Evolutionary conservation across 192 early-diverging fungal species (phyloP).

Genomic region (Coemansia reversa): DNA sequence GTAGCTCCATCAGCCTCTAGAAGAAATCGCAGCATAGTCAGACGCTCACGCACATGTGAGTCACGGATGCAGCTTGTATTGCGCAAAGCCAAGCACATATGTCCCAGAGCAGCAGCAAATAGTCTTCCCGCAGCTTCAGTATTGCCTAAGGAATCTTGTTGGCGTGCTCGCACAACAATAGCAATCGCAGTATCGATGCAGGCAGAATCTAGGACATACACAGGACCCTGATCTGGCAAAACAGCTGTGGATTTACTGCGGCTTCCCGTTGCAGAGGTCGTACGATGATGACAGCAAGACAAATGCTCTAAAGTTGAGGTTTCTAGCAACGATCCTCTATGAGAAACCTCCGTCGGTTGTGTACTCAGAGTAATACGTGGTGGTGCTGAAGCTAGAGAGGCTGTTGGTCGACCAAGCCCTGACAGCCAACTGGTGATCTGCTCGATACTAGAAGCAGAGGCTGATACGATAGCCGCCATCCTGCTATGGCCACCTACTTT

Average conservation of each 20-base stretch:
- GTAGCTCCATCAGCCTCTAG: conserved; percentile 10
- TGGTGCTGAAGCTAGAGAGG: not conserved
- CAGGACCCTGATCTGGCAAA: not conserved
- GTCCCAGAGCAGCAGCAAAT: conserved; percentile 17
- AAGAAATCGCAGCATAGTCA: conserved; percentile 19
- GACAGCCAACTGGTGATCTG: not conserved
- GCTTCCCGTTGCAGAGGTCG: not conserved
- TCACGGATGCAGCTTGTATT: conserved; percentile 5
- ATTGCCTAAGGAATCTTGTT: conserved; percentile 31
- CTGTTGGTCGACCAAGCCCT: not conserved
- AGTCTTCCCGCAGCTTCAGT: conserved; percentile 17
- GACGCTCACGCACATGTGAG: conserved; percentile 19
- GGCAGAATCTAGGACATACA: conserved; percentile 6
- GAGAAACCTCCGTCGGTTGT: not conserved
- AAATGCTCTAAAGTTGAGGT: not conserved
- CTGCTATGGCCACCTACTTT: not conserved
- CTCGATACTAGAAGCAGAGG: not conserved
- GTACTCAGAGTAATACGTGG: not conserved
- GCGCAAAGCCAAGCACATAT: conserved; percentile 22
- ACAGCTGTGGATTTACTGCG: not conserved
- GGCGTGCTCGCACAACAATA: conserved; percentile 24
- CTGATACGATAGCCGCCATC: not conserved
- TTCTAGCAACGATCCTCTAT: not conserved
- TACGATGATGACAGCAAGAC: not conserved
- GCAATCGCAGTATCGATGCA: conserved; percentile 31